Conservation (phyloP, 2,329 filamentous ascomycete species). For the Fusarium ambrosium region DNA sequence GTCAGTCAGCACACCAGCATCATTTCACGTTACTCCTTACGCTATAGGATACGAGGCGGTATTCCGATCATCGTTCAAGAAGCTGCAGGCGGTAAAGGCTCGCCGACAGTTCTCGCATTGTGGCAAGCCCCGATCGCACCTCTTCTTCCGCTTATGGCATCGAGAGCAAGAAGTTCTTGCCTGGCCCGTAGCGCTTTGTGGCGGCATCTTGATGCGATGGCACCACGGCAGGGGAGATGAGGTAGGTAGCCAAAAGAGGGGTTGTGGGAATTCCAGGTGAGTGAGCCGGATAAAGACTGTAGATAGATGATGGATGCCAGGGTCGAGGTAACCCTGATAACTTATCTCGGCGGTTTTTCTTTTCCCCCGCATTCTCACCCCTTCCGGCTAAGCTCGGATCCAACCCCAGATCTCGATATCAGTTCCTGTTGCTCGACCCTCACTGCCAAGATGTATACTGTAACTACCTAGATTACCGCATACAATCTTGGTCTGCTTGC, state of each 20-base stretch:
- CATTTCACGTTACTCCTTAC: slow-evolving; percentile 45
- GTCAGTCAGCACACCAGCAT: background rate
- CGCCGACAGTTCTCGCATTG: slow-evolving; percentile 55
- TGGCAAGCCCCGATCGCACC: slow-evolving; percentile 56
- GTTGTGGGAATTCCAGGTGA: background rate
- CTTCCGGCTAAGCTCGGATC: background rate
- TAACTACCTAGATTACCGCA: background rate
- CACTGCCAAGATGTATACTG: background rate
- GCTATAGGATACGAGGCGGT: slow-evolving; percentile 57
- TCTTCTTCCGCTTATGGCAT: slow-evolving; percentile 59
- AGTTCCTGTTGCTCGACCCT: background rate
- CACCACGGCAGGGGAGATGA: background rate
- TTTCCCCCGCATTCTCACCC: background rate
- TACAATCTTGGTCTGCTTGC: background rate
- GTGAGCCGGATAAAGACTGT: background rate
- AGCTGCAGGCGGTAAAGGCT: slow-evolving; percentile 56
- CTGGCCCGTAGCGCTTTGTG: slow-evolving; percentile 1
- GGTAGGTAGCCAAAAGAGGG: background rate
- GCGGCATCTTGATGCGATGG: slow-evolving; percentile 7
- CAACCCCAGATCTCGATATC: background rate
- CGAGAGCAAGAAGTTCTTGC: slow-evolving; percentile 52
- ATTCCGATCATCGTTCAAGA: slow-evolving; percentile 55
- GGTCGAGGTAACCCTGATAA: background rate
- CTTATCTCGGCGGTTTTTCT: background rate
- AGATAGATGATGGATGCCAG: background rate